A percentile compares a stretch with the other conserved stretches of the same genome.
Evolutionary conservation across 495 filamentous ascomycete species (phyloP).

Genomic region (Schizothecium vesticola): DNA sequence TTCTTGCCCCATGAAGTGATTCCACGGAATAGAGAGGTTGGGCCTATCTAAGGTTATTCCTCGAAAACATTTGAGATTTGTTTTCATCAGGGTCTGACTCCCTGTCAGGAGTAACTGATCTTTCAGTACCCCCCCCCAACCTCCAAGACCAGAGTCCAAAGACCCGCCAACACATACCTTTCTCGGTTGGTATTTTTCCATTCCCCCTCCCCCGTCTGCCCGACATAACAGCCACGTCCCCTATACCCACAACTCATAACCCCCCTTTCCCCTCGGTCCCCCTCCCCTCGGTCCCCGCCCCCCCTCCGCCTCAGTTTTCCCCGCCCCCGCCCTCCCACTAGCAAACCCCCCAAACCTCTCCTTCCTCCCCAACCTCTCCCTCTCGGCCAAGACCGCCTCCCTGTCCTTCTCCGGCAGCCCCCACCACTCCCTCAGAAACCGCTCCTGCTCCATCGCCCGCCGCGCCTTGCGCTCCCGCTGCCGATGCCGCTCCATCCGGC

Average conservation of each 20-base stretch:
- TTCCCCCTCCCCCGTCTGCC: background rate
- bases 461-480: constrained; percentile 57
- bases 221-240: too few species aligned
- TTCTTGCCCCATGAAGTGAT: too few species aligned
- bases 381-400: constrained; percentile 31
- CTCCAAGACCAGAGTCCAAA: too few species aligned
- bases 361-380: constrained; percentile 32
- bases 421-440: constrained; percentile 58
- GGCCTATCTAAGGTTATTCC: too few species aligned
- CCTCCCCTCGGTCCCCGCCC: background rate
- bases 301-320: background rate
- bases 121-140: too few species aligned
- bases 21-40: too few species aligned
- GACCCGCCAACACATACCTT: too few species aligned
- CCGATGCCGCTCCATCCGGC: constrained; percentile 57
- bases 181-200: too few species aligned
- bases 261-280: background rate
- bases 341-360: constrained; percentile 38
- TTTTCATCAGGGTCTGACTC: too few species aligned
- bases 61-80: too few species aligned
- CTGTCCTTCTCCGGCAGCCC: constrained; percentile 47
- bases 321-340: constrained; percentile 7
- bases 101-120: too few species aligned
- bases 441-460: constrained; percentile 50
- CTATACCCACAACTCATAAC: background rate